Evolutionary conservation across 192 early-diverging fungal species (phyloP), one percentile per base, ranked within the genome.

Genomic region (Haplosporangium gracile): DNA sequence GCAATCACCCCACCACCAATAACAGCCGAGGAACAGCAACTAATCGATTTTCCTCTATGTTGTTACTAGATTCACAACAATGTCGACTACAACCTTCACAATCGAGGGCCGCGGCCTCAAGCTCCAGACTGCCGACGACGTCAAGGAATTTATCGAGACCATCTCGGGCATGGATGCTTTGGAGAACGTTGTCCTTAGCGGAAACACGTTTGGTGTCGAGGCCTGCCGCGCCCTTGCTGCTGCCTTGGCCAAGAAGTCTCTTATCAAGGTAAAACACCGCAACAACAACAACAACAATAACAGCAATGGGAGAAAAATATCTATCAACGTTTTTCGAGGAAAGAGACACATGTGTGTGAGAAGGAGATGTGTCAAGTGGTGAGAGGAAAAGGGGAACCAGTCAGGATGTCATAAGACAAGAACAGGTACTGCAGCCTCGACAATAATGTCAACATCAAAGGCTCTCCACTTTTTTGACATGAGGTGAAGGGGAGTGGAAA

Each of bases 201-300:
- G 98, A 49, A 98, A 98, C 91, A 98, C 97, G 15, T 94, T 98
- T 79, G 97, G 97, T 45, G 95, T 98, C 49, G 97, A 97, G 74
- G 98, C 98, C 5, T 93, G 95, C 51, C 84, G 94, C 69, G 95
- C 95, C 36, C 90, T 99, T 42, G 96, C 95, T 53, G 87, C 77
- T 39, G 93, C 92, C 11, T 87, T 98, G 70, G 93, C 93, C 79
- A 89, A 89, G 72, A 95, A 94, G 83, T 87, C 88, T 39, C 88
- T 88, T 6, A 81, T 98, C 15, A 96, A 95, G 95, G 96, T 97
- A 92, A 32, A 13, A 22, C 18, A 22, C 20, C 18, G 18, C 2
- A 72, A 32, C 10, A 68, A 45, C 49, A 22, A 83, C 10, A 65
- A 29, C 26, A 73, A 42, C 15, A 74, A 83, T 9, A 5, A 55